Conservation (phyloP, 192 early-diverging fungal species). For the Coemansia sp. region DNA sequence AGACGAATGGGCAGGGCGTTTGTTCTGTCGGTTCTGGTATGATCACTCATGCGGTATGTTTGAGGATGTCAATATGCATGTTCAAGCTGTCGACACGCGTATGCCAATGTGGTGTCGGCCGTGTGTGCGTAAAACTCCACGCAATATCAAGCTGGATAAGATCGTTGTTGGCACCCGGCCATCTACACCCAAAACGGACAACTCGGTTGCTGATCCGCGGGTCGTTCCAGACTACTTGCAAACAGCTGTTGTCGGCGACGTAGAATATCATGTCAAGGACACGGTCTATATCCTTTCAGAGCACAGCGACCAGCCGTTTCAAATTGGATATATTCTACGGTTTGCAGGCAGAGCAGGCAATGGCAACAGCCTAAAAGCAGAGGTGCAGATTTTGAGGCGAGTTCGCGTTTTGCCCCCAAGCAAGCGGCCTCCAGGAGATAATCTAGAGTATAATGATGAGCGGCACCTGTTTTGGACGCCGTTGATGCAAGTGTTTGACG, state of each 20-base stretch:
- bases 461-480: slow-evolving; percentile 54
- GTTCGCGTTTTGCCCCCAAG: slow-evolving; percentile 25
- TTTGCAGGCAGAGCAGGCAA: slow-evolving; percentile 12
- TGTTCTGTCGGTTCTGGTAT: slow-evolving; percentile 61
- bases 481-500: slow-evolving; percentile 13
- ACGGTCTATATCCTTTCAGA: slow-evolving; percentile 58
- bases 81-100: slow-evolving; percentile 6
- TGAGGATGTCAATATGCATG: slow-evolving; percentile 53
- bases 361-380: slow-evolving; percentile 5
- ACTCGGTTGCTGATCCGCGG: not conserved
- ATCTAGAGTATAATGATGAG: slow-evolving; percentile 38
- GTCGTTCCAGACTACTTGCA: slow-evolving; percentile 14
- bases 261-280: slow-evolving; percentile 57
- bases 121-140: slow-evolving; percentile 14
- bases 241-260: slow-evolving; percentile 22
- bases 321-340: slow-evolving; percentile 55
- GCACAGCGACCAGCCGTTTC: slow-evolving; percentile 47
- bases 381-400: slow-evolving; percentile 48
- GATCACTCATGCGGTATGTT: slow-evolving; percentile 53
- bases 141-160: slow-evolving; percentile 17
- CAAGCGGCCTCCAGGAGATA: slow-evolving; percentile 10
- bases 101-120: slow-evolving; percentile 31
- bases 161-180: slow-evolving; percentile 11
- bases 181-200: not conserved
- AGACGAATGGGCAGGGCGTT: slow-evolving; percentile 24